Evolutionary conservation across 106 monocot species (phyloP).

Genomic region (Acorus gramineus): DNA sequence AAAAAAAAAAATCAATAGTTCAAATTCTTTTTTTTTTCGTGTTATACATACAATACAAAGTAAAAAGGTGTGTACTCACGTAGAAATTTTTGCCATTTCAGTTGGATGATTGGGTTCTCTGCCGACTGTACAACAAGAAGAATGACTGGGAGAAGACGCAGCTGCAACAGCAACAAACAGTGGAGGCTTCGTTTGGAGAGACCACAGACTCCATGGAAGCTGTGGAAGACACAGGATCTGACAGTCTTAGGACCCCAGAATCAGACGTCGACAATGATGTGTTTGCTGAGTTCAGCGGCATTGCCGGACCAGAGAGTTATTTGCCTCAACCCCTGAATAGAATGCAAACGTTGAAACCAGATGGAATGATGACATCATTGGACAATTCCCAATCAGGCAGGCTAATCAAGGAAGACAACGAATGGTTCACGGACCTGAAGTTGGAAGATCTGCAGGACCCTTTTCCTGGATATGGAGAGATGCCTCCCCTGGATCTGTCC

Average conservation of each 20-base stretch:
- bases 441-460: constrained; percentile 33
- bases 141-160: constrained; percentile 22
- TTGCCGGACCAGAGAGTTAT: background rate
- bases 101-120: constrained; percentile 42
- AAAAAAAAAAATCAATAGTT: no score
- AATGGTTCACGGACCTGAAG: constrained; percentile 38
- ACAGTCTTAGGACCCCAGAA: constrained; percentile 45
- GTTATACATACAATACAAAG: background rate
- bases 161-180: constrained; percentile 4
- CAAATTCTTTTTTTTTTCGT: background rate
- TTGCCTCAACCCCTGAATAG: background rate
- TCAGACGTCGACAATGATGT: constrained; percentile 44
- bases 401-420: constrained; percentile 10
- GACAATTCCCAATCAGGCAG: no score
- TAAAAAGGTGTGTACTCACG: background rate
- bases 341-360: background rate
- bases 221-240: constrained; percentile 25
- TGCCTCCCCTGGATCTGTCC: constrained; percentile 5
- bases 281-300: constrained; percentile 14
- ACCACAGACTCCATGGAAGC: constrained; percentile 13
- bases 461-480: constrained; percentile 6
- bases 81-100: background rate
- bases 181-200: constrained; percentile 6
- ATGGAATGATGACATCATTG: background rate
- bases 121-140: constrained; percentile 38